These are phyloP conservation scores for Candida maris DNA, from an alignment of 805 yeast genomes.

Conservation along the genomic window DNA sequence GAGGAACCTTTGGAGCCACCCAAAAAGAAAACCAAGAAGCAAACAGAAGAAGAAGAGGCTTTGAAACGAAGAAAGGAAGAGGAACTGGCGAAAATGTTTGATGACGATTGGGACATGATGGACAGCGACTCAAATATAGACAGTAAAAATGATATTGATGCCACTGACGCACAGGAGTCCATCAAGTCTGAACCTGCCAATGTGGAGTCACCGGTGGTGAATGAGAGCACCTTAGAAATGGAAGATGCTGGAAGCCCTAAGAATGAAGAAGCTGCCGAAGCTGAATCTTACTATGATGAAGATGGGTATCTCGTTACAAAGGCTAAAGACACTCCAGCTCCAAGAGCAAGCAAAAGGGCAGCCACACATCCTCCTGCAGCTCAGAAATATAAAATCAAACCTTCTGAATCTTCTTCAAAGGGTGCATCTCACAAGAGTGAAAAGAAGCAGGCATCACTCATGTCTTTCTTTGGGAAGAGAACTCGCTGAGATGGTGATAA, in stretches of 20 bases:
- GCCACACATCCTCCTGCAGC: constrained; percentile 14
- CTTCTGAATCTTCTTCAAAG: constrained; percentile 3
- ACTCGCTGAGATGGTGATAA: constrained; percentile 2
- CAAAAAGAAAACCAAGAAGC: constrained; percentile 18
- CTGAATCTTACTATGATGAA: constrained; percentile 27
- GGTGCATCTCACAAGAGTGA: constrained; percentile 6
- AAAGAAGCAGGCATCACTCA: constrained; percentile 27
- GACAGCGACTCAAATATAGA: constrained; percentile 5
- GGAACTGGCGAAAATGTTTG: constrained; percentile 22
- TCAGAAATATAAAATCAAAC: constrained; percentile 10
- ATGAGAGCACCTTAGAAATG: constrained; percentile 5
- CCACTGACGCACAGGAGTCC: constrained; percentile 1
- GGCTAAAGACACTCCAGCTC: constrained; percentile 6
- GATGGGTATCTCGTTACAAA: constrained; percentile 30
- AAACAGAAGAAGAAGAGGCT: constrained; percentile 6
- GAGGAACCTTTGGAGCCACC: constrained; percentile 8
- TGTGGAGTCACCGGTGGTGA: constrained; percentile 1
- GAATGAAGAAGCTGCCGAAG: constrained; percentile 6
- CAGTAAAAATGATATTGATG: constrained; percentile 6
- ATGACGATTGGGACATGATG: constrained; percentile 19
- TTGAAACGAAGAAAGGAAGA: constrained; percentile 9
- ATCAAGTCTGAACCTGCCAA: constrained; percentile 4
- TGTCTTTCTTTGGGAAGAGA: constrained; percentile 33
- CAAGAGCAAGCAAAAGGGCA: constrained; percentile 7
- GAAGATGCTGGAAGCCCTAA: constrained; percentile 8